A percentile compares a stretch with the other conserved stretches of the same genome.
Evolutionary conservation across 352 stramenopile species (phyloP).

Genomic region (Phytopythium boreale): DNA sequence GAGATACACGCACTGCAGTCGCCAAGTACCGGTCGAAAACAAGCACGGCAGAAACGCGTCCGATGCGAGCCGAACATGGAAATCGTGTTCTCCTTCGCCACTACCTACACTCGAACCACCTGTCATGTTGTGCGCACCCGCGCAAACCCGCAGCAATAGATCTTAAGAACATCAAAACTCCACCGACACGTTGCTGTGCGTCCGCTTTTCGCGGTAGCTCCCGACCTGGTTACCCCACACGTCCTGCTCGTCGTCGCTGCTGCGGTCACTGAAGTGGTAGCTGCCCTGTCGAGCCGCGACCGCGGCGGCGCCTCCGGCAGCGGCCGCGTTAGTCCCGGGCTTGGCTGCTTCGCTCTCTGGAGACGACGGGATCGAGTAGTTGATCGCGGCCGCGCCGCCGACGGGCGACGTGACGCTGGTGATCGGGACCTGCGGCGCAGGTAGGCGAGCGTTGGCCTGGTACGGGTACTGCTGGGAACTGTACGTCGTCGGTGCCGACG

Average conservation of each 20-base stretch:
- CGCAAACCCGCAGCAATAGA: not conserved
- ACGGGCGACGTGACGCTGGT: constrained; percentile 9
- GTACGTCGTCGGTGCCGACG: constrained; percentile 28
- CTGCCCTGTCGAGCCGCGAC: constrained; percentile 11
- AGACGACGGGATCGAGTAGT: constrained; percentile 48
- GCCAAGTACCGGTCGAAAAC: too few relatives aligned
- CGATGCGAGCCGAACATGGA: too few relatives aligned
- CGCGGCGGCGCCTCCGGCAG: not conserved
- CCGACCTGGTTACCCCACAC: constrained; percentile 40
- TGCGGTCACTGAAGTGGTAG: constrained; percentile 30
- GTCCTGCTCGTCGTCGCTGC: constrained; percentile 25
- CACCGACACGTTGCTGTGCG: constrained; percentile 52
- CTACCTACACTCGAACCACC: too few relatives aligned
- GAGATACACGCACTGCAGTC: too few relatives aligned
- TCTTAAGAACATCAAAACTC: constrained; percentile 36
- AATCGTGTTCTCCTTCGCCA: too few relatives aligned
- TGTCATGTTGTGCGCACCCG: too few relatives aligned
- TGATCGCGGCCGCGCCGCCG: constrained; percentile 13
- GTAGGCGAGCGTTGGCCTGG: constrained; percentile 9
- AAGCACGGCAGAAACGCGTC: too few relatives aligned
- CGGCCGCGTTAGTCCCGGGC: constrained; percentile 8
- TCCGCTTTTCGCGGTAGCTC: constrained; percentile 41
- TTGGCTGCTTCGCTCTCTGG: constrained; percentile 34
- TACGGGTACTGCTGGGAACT: constrained; percentile 19
- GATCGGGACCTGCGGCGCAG: constrained; percentile 7